Percentiles rank a stretch among this genome's conserved stretches.
phyloP scores from a whole-genome alignment of 192 early-diverging fungal species.

The Podila verticillata region DNA sequence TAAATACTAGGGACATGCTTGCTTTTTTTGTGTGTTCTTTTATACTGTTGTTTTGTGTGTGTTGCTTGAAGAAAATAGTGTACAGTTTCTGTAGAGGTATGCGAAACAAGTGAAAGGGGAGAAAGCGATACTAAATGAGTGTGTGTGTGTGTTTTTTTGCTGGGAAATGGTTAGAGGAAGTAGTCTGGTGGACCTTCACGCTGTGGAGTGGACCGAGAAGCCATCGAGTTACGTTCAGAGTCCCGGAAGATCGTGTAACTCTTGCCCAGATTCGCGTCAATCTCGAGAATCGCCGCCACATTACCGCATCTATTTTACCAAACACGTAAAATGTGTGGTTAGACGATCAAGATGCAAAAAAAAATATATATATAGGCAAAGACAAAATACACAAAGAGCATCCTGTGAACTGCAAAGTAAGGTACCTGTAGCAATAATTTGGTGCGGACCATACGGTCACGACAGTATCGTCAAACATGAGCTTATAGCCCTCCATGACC shows the following conservation, averaged over 20 bases:
- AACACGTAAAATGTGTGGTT: neutral
- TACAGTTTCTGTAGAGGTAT: too few species aligned
- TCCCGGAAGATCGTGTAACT: constrained; percentile 88
- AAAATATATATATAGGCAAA: neutral
- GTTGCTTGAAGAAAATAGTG: neutral
- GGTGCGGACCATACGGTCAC: constrained; percentile 99
- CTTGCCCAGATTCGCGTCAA: constrained; percentile 88
- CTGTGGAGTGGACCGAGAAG: constrained; percentile 79
- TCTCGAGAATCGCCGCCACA: constrained; percentile 95
- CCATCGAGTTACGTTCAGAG: constrained; percentile 55
- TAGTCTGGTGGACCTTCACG: constrained; percentile 95
- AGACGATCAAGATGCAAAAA: neutral
- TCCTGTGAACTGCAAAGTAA: neutral
- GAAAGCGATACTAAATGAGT: neutral
- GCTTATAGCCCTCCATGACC: constrained; percentile 97
- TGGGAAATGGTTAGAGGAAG: constrained; percentile 73
- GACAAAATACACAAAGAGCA: neutral
- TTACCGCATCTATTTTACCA: constrained; percentile 83
- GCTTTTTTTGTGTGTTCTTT: neutral
- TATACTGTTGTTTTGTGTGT: constrained; percentile 1
- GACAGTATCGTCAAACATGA: constrained; percentile 95
- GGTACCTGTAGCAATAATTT: constrained; percentile 96
- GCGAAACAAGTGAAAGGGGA: too few species aligned
- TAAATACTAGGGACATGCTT: neutral
- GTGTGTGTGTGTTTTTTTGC: neutral